phyloP scores from a whole-genome alignment of 345 rosid genomes.

The Citrus sinensis region DNA sequence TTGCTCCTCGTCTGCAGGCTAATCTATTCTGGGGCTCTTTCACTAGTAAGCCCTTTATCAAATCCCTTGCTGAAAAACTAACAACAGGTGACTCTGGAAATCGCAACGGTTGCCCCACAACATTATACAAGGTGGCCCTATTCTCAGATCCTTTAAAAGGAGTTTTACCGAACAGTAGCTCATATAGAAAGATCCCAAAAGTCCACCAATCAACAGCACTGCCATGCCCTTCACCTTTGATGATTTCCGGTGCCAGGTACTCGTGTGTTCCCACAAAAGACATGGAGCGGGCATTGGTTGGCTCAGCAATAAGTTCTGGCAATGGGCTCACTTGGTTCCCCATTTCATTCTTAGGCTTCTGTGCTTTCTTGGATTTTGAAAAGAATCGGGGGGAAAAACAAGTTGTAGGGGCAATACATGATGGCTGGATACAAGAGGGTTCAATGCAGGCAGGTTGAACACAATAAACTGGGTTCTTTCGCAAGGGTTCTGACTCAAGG shows the following conservation, averaged over 20 bases:
- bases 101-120: conserved; percentile 70
- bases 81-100: conserved; percentile 76
- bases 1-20: conserved; percentile 78
- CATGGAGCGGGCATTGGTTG: conserved; percentile 89
- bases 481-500: conserved; percentile 42
- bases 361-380: conserved; percentile 50
- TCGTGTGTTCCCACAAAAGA: conserved; percentile 91
- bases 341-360: conserved; percentile 44
- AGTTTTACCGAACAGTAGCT: conserved; percentile 76
- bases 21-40: conserved; percentile 77
- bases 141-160: conserved; percentile 87
- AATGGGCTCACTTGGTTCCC: conserved; percentile 69
- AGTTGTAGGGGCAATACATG: conserved; percentile 57
- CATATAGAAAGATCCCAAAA: conserved; percentile 74
- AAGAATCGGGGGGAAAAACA: conserved; percentile 61
- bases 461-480: conserved; percentile 51
- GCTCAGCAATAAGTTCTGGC: conserved; percentile 91
- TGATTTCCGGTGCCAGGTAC: conserved; percentile 85
- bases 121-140: conserved; percentile 77
- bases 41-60: conserved; percentile 76
- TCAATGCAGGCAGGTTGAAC: conserved; percentile 62
- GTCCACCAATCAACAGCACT: conserved; percentile 97
- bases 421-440: conserved; percentile 51
- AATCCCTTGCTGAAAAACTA: conserved; percentile 70
- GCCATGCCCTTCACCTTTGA: conserved; percentile 86